These are phyloP conservation scores for Beta macrorhiza DNA, from an alignment of 179 eudicot genomes.

Conservation along the genomic window DNA sequence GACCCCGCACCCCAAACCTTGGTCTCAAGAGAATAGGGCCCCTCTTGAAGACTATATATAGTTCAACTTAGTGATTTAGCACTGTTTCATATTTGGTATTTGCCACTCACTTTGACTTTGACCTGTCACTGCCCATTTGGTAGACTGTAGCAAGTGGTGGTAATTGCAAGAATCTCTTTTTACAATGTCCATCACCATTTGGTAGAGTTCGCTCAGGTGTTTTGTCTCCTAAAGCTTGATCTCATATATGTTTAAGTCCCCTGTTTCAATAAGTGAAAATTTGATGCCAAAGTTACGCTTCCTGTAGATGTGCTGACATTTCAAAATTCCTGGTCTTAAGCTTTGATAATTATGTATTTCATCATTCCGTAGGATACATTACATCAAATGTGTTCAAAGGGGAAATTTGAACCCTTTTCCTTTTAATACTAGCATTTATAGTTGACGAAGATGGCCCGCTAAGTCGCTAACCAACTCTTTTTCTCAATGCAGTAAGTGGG, in stretches of 20 bases:
- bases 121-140: too few relatives aligned
- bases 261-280: neutral
- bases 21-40: neutral
- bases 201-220: neutral
- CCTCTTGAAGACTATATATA: neutral
- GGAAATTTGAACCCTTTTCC: neutral
- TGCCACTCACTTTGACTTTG: too few relatives aligned
- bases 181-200: too few relatives aligned
- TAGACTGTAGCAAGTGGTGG: too few relatives aligned
- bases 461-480: neutral
- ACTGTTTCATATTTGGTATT: neutral
- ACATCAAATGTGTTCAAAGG: too few relatives aligned
- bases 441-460: constrained; percentile 14
- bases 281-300: neutral
- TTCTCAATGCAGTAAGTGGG: constrained; percentile 81
- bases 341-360: too few relatives aligned
- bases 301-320: neutral
- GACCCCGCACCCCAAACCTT: neutral
- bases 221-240: neutral
- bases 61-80: neutral
- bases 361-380: neutral
- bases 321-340: neutral
- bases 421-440: neutral
- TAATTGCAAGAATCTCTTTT: neutral
- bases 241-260: neutral